Percentiles rank a stretch among this genome's conserved stretches.
These are phyloP conservation scores for Trichothecium sympodiale DNA, from an alignment of 2,329 filamentous ascomycete genomes.

Conservation along the genomic window DNA sequence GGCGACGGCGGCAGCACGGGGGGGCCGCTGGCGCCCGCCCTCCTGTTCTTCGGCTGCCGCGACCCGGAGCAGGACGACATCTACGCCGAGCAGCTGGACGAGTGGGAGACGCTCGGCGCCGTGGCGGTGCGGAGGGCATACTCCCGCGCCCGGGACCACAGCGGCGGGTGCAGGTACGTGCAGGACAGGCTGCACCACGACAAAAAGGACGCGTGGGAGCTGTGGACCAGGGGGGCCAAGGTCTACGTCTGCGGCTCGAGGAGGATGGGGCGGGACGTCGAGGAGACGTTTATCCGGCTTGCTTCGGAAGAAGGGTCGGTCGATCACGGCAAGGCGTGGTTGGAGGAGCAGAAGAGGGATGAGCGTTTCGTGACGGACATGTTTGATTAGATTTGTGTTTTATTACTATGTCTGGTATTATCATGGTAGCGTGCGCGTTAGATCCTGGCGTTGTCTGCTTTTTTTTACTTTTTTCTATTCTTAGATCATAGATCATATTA, in stretches of 20 bases:
- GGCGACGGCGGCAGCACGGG: conserved; percentile 20
- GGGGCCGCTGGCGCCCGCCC: conserved; percentile 35
- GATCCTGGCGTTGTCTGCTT: too few species aligned
- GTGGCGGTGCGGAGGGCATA: conserved; percentile 49
- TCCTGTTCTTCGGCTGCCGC: conserved; percentile 40
- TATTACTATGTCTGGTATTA: too few species aligned
- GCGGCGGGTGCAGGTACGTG: conserved; percentile 25
- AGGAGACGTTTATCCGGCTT: conserved; percentile 15
- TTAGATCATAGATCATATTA: too few species aligned
- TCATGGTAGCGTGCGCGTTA: too few species aligned
- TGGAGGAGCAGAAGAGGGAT: conserved; percentile 40
- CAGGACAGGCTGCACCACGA: conserved; percentile 22
- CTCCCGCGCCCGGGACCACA: conserved; percentile 15
- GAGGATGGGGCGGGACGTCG: conserved; percentile 28
- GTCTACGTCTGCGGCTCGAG: conserved; percentile 51
- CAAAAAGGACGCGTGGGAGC: conserved; percentile 13
- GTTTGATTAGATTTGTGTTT: conserved; percentile 33
- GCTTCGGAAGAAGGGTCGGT: conserved; percentile 3
- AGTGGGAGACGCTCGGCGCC: conserved; percentile 32
- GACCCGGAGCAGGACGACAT: conserved; percentile 29
- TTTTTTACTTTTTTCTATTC: too few species aligned
- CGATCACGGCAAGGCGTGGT: conserved; percentile 27
- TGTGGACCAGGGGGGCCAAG: conserved; percentile 29
- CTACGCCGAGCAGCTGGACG: conserved; percentile 28
- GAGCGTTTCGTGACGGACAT: conserved; percentile 51